A percentile compares a stretch with the other conserved stretches of the same genome.
These are phyloP conservation scores for Trichaptum fuscoviolaceum DNA, from an alignment of 768 basidiomycete species.

Conservation along the genomic window DNA sequence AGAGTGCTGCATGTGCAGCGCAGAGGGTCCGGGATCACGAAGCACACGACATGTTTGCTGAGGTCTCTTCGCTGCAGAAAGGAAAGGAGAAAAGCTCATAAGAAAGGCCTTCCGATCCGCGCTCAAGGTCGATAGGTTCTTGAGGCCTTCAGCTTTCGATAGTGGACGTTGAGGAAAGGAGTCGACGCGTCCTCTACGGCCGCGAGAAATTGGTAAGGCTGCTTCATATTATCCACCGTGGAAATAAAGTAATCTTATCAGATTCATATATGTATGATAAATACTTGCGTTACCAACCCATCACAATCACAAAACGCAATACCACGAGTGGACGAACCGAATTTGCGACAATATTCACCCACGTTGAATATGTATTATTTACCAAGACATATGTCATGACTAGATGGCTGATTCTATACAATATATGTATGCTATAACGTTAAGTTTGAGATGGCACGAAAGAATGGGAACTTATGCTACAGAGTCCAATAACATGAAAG, in stretches of 20 bases:
- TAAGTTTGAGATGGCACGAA: not conserved
- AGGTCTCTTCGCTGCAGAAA: not conserved
- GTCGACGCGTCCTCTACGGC: not conserved
- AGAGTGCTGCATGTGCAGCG: not conserved
- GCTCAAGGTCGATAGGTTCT: not conserved
- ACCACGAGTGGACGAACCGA: not conserved
- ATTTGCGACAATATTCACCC: not conserved
- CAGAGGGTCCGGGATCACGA: not conserved
- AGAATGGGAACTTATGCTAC: not conserved
- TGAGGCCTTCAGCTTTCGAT: not conserved
- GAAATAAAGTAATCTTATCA: not conserved
- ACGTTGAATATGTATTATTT: not conserved
- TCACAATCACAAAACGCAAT: no score
- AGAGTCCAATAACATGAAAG: not conserved
- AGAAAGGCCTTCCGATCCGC: not conserved
- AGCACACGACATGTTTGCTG: not conserved
- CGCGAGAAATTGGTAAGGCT: not conserved
- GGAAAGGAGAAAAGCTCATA: not conserved
- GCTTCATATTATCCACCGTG: not conserved
- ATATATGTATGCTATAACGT: constrained; percentile 1
- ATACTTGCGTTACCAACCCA: not conserved
- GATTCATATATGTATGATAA: not conserved
- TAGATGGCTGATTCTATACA: not conserved
- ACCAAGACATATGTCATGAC: not conserved
- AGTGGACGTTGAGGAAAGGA: not conserved